Conservation (phyloP, 1,284 basidiomycete genomes). For the Kalmanozyma brasiliensis region DNA sequence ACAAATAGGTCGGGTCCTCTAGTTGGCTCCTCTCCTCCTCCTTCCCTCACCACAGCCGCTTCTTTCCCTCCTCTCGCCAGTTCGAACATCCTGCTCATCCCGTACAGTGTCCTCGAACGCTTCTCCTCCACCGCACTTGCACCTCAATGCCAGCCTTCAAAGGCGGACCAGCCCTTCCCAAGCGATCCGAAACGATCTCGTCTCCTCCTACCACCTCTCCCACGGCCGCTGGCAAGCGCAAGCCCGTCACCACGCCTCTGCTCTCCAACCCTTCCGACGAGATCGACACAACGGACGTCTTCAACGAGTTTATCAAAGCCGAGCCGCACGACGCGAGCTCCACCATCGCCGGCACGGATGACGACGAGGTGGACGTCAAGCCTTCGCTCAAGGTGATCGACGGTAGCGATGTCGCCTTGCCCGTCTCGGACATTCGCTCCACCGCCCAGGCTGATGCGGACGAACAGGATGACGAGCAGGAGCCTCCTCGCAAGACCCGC, state of each 20-base stretch:
- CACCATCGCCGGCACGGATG: neutral
- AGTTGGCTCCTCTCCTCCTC: neutral
- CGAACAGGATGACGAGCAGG: neutral
- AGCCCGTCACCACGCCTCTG: constrained; percentile 11
- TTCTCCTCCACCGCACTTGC: too few relatives aligned
- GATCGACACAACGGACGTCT: constrained; percentile 1
- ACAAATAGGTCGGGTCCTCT: neutral
- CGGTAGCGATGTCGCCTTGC: neutral
- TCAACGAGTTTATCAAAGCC: neutral
- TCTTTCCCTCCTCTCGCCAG: too few relatives aligned
- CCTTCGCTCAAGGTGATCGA: neutral
- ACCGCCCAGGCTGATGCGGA: constrained; percentile 4
- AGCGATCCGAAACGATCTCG: constrained; percentile 9
- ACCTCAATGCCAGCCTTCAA: constrained; percentile 26
- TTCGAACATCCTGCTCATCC: too few relatives aligned
- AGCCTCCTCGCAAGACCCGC: neutral
- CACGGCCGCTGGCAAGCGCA: constrained; percentile 4
- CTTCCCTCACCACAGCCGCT: neutral
- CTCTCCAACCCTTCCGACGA: constrained; percentile 18
- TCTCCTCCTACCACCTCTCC: neutral
- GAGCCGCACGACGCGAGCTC: neutral
- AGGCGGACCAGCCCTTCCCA: constrained; percentile 27
- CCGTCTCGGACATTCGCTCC: constrained; percentile 18
- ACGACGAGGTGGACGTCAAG: constrained; percentile 3
- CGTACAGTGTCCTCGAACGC: too few relatives aligned